Conservation (phyloP, 805 yeast species). For the Monosporozyma siamensis region DNA sequence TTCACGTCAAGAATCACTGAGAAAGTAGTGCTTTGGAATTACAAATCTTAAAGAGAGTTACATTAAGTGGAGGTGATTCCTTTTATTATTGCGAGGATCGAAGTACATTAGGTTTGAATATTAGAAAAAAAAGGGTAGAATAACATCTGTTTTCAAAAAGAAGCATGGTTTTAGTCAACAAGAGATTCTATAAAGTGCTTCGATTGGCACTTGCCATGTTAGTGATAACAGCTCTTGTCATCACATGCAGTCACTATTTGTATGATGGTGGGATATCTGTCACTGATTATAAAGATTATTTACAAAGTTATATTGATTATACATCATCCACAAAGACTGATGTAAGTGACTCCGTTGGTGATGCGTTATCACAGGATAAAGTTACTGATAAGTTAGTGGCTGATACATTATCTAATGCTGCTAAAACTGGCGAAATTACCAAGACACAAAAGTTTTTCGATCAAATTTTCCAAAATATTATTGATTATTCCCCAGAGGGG, state of each 20-base stretch:
- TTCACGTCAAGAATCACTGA: too few species aligned
- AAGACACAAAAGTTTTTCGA: constrained; percentile 16
- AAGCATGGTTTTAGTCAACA: not conserved
- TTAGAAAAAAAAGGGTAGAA: not conserved
- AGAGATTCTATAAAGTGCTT: constrained; percentile 2
- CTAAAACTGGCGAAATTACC: not conserved
- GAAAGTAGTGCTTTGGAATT: too few species aligned
- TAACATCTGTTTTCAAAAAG: too few species aligned
- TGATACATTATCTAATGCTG: not conserved
- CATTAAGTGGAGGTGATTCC: too few species aligned
- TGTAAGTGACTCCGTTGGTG: not conserved
- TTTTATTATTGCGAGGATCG: too few species aligned
- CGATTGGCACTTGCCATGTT: constrained; percentile 10
- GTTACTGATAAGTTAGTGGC: not conserved
- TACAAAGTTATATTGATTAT: constrained; percentile 10
- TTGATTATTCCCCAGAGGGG: constrained; percentile 20
- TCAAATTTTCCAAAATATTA: constrained; percentile 19
- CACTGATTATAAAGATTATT: constrained; percentile 12
- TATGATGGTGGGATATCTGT: constrained; percentile 11
- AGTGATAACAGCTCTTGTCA: constrained; percentile 7
- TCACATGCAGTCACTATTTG: constrained; percentile 9
- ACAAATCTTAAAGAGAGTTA: too few species aligned
- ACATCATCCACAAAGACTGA: not conserved
- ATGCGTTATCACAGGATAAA: not conserved
- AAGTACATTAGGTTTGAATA: not conserved